Evolutionary conservation across 2,329 filamentous ascomycete genomes (phyloP).

Genomic region (Phaeosphaeriaceae sp.): DNA sequence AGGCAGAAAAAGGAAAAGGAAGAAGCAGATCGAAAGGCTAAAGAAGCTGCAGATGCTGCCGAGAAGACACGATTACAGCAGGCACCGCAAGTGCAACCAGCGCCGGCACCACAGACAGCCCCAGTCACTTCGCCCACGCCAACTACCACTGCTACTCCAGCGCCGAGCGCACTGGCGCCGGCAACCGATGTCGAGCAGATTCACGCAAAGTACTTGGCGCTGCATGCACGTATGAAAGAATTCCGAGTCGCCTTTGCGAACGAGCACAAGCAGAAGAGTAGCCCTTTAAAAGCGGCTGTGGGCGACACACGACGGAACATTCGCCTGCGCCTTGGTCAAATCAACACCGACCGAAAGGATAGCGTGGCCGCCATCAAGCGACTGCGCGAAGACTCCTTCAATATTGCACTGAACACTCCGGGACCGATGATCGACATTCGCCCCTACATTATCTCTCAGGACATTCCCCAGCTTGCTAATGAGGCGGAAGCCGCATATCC

Average conservation of each 20-base stretch:
- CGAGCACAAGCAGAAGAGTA: slow-evolving; percentile 26
- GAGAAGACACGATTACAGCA: slow-evolving; percentile 31
- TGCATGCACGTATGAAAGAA: slow-evolving; percentile 47
- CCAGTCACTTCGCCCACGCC: background rate
- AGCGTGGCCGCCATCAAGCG: slow-evolving; percentile 35
- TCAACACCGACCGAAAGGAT: slow-evolving; percentile 36
- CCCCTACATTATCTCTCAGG: slow-evolving; percentile 43
- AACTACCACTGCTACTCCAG: background rate
- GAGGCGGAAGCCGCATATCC: slow-evolving; percentile 52
- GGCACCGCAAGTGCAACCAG: slow-evolving; percentile 15
- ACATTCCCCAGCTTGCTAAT: slow-evolving; percentile 34
- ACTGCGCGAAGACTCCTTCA: slow-evolving; percentile 39
- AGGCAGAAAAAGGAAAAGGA: slow-evolving; percentile 38
- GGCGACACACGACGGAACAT: slow-evolving; percentile 44
- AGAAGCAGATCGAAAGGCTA: slow-evolving; percentile 37
- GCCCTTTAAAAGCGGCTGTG: slow-evolving; percentile 36
- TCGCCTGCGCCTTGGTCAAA: slow-evolving; percentile 41
- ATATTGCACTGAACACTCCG: slow-evolving; percentile 26
- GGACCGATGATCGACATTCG: slow-evolving; percentile 46
- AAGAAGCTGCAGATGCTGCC: slow-evolving; percentile 34
- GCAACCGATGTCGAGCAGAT: slow-evolving; percentile 34
- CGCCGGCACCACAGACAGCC: slow-evolving; percentile 7
- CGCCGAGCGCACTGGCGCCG: slow-evolving; percentile 13
- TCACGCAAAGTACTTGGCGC: slow-evolving; percentile 43
- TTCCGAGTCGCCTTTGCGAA: slow-evolving; percentile 41